phyloP scores from a whole-genome alignment of 805 yeast species.

The Komagataella pastoris region DNA sequence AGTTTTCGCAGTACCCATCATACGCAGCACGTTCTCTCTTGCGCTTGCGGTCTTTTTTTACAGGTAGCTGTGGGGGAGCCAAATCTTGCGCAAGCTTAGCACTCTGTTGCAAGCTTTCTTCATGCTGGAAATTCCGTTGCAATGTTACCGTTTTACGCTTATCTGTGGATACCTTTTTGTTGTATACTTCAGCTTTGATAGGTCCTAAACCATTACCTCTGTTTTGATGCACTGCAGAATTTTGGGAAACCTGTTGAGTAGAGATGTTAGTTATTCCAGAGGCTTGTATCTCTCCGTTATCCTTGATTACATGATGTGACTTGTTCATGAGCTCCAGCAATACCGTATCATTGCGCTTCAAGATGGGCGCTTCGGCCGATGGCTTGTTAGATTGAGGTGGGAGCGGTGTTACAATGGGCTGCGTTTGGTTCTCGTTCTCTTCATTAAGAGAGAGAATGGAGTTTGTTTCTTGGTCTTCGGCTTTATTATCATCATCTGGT shows the following conservation, averaged over 20 bases:
- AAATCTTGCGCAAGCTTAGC: conserved; percentile 1
- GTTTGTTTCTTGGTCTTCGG: background rate
- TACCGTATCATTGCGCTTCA: background rate
- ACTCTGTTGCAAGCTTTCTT: conserved; percentile 2
- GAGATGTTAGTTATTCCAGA: conserved; percentile 33
- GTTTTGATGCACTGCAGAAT: conserved; percentile 10
- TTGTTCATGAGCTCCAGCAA: background rate
- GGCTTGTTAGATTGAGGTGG: conserved; percentile 13
- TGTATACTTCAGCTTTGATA: conserved; percentile 39
- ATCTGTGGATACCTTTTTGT: conserved; percentile 30
- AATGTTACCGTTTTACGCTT: conserved; percentile 22
- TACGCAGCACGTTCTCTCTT: conserved; percentile 14
- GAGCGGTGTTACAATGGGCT: conserved; percentile 12
- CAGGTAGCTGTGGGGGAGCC: conserved; percentile 2
- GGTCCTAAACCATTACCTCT: conserved; percentile 50
- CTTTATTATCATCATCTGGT: background rate
- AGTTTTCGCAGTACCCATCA: conserved; percentile 90
- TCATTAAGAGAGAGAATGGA: background rate
- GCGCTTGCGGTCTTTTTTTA: conserved; percentile 9
- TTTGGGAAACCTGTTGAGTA: conserved; percentile 21
- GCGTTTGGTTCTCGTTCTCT: background rate
- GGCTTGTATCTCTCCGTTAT: conserved; percentile 45
- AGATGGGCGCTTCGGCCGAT: conserved; percentile 5
- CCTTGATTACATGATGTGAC: conserved; percentile 9
- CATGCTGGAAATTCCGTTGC: conserved; percentile 7